Percentiles rank a stretch among this genome's conserved stretches.
These are phyloP conservation scores for Gossypium trilobum DNA, from an alignment of 441 rosid species.

Conservation along the genomic window DNA sequence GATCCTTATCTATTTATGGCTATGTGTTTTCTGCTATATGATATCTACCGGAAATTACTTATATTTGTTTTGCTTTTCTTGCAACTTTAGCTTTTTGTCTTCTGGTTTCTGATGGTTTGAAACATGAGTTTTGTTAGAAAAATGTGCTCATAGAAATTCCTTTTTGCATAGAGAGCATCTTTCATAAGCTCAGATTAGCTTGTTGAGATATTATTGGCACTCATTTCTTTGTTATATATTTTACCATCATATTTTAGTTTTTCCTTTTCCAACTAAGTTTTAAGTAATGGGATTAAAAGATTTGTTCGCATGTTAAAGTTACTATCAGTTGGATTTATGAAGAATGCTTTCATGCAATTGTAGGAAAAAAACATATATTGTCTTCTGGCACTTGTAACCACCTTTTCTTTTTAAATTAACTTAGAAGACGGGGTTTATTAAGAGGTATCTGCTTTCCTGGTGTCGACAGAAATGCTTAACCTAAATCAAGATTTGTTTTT, in stretches of 20 bases:
- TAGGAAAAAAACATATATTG: not conserved
- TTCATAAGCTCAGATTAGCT: not conserved
- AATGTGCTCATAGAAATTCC: not conserved
- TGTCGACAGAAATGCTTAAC: constrained; percentile 3
- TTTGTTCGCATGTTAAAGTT: not conserved
- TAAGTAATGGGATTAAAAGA: not conserved
- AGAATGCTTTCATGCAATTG: not conserved
- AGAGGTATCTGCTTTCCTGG: not conserved
- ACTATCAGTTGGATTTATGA: not conserved
- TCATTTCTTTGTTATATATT: not conserved
- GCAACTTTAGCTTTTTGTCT: not conserved
- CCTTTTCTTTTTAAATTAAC: not conserved
- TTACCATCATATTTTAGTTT: not conserved
- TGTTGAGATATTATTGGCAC: not conserved
- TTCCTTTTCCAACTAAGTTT: not conserved
- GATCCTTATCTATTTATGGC: not conserved
- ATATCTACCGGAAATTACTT: not conserved
- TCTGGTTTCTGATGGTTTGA: not conserved
- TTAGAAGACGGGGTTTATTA: not conserved
- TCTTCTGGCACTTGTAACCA: not conserved
- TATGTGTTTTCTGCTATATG: not conserved
- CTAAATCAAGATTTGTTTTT: constrained; percentile 1
- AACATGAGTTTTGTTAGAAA: not conserved
- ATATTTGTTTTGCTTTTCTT: not conserved
- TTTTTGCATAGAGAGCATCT: not conserved